Conservation (phyloP, 352 stramenopile species). For the Phytopythium litorale region DNA sequence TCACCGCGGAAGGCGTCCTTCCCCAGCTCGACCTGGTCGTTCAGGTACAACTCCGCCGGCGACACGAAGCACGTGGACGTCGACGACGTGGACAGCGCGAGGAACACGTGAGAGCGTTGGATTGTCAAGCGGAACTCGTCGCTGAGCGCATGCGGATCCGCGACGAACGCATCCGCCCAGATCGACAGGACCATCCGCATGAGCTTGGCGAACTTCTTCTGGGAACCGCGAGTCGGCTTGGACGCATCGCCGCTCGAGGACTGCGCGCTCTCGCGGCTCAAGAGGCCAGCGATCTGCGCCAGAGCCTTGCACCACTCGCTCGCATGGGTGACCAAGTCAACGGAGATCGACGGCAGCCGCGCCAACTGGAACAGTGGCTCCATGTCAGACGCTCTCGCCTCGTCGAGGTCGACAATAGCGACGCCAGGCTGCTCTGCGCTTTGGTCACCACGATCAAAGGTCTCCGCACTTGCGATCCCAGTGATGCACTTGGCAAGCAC, state of each 20-base stretch:
- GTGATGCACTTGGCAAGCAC: conserved; percentile 35
- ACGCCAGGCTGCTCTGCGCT: conserved; percentile 11
- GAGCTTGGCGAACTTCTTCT: conserved; percentile 29
- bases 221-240: neutral
- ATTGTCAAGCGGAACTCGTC: conserved; percentile 3
- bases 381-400: conserved; percentile 13
- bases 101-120: neutral
- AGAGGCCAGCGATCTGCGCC: conserved; percentile 4
- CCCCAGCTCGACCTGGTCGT: conserved; percentile 54
- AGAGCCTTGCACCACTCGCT: conserved; percentile 35
- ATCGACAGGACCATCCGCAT: conserved; percentile 18
- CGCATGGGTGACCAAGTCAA: conserved; percentile 20
- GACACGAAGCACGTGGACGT: neutral
- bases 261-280: neutral
- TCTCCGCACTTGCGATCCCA: neutral
- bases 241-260: conserved; percentile 13
- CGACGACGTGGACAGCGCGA: too few relatives aligned
- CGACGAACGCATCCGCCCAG: conserved; percentile 21
- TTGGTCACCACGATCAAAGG: conserved; percentile 3
- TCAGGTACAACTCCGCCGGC: conserved; percentile 47
- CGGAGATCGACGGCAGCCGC: conserved; percentile 24
- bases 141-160: neutral
- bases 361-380: conserved; percentile 30
- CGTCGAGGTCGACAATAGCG: conserved; percentile 27
- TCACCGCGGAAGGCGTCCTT: conserved; percentile 20